Percentiles rank a stretch among this genome's conserved stretches.
phyloP scores from a whole-genome alignment of 768 basidiomycete species.

The Xerocomus potaroensis region DNA sequence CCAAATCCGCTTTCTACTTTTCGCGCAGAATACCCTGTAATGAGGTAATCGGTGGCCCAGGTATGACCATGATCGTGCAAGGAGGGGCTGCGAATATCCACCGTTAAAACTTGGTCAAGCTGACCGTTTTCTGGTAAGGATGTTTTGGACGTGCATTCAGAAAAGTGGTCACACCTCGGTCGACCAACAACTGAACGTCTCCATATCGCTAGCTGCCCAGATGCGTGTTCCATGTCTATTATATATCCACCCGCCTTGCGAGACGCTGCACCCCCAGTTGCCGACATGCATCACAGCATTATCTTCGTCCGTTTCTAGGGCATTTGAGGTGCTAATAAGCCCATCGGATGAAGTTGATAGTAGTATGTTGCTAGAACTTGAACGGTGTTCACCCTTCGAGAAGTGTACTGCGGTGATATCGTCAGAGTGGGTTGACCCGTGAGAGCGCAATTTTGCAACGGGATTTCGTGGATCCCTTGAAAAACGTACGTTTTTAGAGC shows the following conservation, averaged over 20 bases:
- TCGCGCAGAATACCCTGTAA: slow-evolving; percentile 42
- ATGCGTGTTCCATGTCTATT: slow-evolving; percentile 37
- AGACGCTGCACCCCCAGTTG: slow-evolving; percentile 82
- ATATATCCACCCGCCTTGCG: slow-evolving; percentile 68
- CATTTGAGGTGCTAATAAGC: slow-evolving; percentile 65
- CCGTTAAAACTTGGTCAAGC: slow-evolving; percentile 54
- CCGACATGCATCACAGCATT: slow-evolving; percentile 77
- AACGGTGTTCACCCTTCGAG: slow-evolving; percentile 24
- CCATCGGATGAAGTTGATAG: slow-evolving; percentile 88
- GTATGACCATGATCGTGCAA: slow-evolving; percentile 51
- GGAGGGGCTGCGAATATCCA: slow-evolving; percentile 64
- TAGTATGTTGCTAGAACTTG: slow-evolving; percentile 41
- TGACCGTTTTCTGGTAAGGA: slow-evolving; percentile 24
- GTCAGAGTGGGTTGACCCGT: slow-evolving; percentile 88
- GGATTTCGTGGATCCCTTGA: slow-evolving; percentile 84
- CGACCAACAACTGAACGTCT: slow-evolving; percentile 85
- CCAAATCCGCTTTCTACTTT: slow-evolving; percentile 33
- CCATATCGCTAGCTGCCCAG: slow-evolving; percentile 94
- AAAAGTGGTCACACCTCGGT: slow-evolving; percentile 45
- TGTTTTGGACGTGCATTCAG: neutral
- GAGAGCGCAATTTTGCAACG: slow-evolving; percentile 61
- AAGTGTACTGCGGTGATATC: slow-evolving; percentile 81
- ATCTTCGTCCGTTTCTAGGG: slow-evolving; percentile 80
- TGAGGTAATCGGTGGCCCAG: slow-evolving; percentile 80
- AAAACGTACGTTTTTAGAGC: slow-evolving; percentile 1